These are phyloP conservation scores for Penicillium sp. DNA, from an alignment of 2,329 filamentous ascomycete genomes.

Conservation along the genomic window DNA sequence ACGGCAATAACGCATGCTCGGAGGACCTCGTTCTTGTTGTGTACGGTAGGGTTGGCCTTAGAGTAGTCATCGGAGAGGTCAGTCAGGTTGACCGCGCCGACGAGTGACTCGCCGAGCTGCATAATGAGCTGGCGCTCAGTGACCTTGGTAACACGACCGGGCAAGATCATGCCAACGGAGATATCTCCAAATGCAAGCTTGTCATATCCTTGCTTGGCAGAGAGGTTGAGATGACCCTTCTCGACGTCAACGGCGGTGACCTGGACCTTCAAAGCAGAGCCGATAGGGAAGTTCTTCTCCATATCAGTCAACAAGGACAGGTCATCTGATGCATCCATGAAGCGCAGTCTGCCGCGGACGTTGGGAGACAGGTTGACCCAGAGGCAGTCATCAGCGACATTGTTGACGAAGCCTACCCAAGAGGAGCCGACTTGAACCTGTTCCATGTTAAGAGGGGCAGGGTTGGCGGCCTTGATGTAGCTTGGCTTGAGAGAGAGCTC, in stretches of 20 bases:
- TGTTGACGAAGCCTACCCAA: constrained; percentile 86
- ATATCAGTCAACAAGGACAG: constrained; percentile 74
- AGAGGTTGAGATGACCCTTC: constrained; percentile 76
- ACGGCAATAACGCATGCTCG: constrained; percentile 81
- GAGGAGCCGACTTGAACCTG: constrained; percentile 69
- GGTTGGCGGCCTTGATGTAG: constrained; percentile 50
- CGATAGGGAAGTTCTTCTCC: constrained; percentile 76
- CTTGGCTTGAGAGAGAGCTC: constrained; percentile 81
- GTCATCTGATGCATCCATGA: constrained; percentile 84
- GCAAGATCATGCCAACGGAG: constrained; percentile 74
- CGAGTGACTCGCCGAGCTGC: constrained; percentile 75
- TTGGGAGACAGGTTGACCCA: constrained; percentile 92
- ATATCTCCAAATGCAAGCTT: constrained; percentile 68
- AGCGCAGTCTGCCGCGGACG: constrained; percentile 76
- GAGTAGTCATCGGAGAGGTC: constrained; percentile 86
- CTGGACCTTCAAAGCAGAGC: constrained; percentile 79
- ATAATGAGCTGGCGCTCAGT: constrained; percentile 80
- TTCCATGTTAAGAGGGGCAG: constrained; percentile 66
- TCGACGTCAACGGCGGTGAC: constrained; percentile 71
- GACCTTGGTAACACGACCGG: constrained; percentile 79
- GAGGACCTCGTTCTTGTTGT: constrained; percentile 80
- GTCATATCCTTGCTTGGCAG: constrained; percentile 65
- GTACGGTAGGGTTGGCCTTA: constrained; percentile 69
- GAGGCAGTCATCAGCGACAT: constrained; percentile 71
- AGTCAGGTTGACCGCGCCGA: constrained; percentile 74